Evolutionary conservation across 1,284 basidiomycete species (phyloP), one percentile per base, ranked within the genome.

Genomic region (Puccinia novopanici): DNA sequence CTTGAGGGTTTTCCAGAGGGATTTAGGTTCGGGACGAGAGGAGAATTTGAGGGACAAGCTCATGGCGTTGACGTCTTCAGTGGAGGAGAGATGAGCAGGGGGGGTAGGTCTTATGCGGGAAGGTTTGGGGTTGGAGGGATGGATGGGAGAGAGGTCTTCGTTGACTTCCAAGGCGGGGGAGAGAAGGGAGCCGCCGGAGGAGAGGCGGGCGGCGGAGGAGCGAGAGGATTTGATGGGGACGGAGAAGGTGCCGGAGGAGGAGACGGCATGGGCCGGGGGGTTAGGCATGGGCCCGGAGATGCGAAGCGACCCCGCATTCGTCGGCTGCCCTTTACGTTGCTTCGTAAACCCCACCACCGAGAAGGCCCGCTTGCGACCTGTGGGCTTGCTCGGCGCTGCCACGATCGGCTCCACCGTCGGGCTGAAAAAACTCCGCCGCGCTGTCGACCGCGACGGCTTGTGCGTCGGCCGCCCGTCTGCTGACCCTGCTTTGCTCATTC

Each of bases 1-100:
- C 27, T 67, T 77, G 50, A 77, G 1, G 24, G 63, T 54, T 68
- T 55, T 68, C 75, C 75, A 77, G 4, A 77, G 9, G 6, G 75
- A 77, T 37, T 68, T 77, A 22, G 48, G 5, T 17, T 77, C 75
- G 0, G 45, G 50, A 19, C 61, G 75, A 15, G 37, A 40, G 10
- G 61, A 57, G 0, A 27, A 52, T 30, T 54, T 63, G 59, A 24
- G 24, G 24, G 75, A 9, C 3, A 65, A 50, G 24, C 10, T 37
- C n/a, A 54, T 63, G 48, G 55, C 12, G 6, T 34, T 61, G 12
- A 15, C 45, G 4, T 42, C 37, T 12, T 77, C 27, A 15, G 40
- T 67, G 27, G 15, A 24, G 13, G 15, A n/a, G 37, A 34, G 40
- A 17, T 0, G 22, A 27, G n/a, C 37, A 30, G 3, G 17, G 15